Percentiles rank a stretch among this genome's conserved stretches.
Evolutionary conservation across 306 rosid species (phyloP).

Genomic region (Leucaena leucocephala): DNA sequence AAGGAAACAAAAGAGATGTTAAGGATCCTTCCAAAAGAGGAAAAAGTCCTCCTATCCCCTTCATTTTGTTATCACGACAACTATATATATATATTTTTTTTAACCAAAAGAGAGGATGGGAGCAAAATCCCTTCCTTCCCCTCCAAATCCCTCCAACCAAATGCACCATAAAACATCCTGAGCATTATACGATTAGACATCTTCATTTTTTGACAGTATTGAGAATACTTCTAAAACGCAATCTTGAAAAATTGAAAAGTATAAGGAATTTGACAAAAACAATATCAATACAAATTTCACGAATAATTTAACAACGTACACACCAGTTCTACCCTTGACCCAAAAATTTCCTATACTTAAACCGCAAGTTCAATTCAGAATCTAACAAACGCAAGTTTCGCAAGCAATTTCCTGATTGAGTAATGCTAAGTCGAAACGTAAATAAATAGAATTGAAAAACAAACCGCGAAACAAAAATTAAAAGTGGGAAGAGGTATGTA

Average conservation of each 20-base stretch:
- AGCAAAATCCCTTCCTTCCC: background rate
- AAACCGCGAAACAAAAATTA: background rate
- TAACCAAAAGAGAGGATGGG: background rate
- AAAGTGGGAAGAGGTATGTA: no score
- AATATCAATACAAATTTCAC: background rate
- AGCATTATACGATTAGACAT: background rate
- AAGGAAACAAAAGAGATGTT: no score
- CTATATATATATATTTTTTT: background rate
- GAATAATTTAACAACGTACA: background rate
- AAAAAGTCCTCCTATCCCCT: no score
- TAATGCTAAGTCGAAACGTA: background rate
- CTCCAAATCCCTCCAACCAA: background rate
- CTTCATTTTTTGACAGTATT: background rate
- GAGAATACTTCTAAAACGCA: background rate
- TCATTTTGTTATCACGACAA: no score
- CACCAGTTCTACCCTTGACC: background rate
- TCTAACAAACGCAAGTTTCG: background rate
- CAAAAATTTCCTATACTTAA: background rate
- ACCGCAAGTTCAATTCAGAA: background rate
- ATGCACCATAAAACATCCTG: background rate
- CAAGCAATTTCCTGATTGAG: background rate
- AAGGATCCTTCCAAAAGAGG: no score
- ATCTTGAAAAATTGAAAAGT: background rate
- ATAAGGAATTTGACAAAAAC: background rate
- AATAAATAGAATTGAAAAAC: background rate